A percentile compares a stretch with the other conserved stretches of the same genome.
phyloP scores from a whole-genome alignment of 2,329 filamentous ascomycete genomes.

The Colletotrichum sp. region DNA sequence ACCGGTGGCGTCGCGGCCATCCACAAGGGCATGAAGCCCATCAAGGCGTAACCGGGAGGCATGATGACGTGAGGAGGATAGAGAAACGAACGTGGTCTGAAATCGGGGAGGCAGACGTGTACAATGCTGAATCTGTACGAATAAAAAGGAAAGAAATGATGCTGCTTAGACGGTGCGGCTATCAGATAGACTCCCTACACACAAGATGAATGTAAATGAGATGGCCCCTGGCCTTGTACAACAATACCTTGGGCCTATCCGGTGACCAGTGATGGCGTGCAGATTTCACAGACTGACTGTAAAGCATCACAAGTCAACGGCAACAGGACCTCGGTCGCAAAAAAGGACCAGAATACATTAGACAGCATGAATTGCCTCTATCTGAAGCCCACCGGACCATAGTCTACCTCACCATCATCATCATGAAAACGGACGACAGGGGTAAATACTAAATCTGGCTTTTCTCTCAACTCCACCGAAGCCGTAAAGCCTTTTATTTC shows the following conservation, averaged over 20 bases:
- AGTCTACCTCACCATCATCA: background rate
- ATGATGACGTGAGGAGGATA: background rate
- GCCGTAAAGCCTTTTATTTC: slow-evolving; percentile 10
- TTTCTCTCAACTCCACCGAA: slow-evolving; percentile 3
- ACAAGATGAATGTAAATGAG: background rate
- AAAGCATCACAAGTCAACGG: background rate
- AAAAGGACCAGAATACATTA: background rate
- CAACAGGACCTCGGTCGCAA: background rate
- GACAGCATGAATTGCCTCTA: background rate
- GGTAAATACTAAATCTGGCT: background rate
- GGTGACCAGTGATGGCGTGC: background rate
- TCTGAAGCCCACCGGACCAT: background rate
- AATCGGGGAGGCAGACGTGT: background rate
- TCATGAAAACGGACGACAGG: background rate
- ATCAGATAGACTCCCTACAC: background rate
- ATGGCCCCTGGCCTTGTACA: background rate
- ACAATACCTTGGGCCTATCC: background rate
- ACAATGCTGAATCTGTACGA: slow-evolving; percentile 11
- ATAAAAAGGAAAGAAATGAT: background rate
- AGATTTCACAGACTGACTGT: background rate
- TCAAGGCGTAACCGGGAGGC: slow-evolving; percentile 24
- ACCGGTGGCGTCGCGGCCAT: slow-evolving; percentile 94
- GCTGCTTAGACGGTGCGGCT: background rate
- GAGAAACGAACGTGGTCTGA: background rate
- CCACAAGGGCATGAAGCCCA: slow-evolving; percentile 92